Base-by-base conservation (phyloP, 73 alveolate species). In the Paramecium primaurelia region DNA sequence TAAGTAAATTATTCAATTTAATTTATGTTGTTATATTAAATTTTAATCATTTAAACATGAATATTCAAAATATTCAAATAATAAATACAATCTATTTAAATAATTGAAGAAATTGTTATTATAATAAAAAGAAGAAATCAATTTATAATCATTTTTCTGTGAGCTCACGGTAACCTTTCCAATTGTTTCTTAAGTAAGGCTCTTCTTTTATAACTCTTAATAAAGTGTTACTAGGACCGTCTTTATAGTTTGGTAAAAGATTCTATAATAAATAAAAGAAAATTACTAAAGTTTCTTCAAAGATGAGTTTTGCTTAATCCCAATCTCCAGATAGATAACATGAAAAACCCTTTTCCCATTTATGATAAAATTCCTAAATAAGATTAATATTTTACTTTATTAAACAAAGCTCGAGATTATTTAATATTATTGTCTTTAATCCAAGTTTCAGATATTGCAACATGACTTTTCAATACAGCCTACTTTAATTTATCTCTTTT, bases 91-190 rank as follows among this genome's bases (percentile, higher is more conserved):
- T 4, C 2, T 42, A 42, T 42, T 42, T 12, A 42, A 42, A 4
- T 42, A 7, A 49, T 49, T 2, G 14, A 12, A 0, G 2, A 49
- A 16, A 12, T 49, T 49, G 12, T 22, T 54, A 34, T 54, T 54
- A 54, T 3, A 7, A 40, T 28, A 64, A 28, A 64, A 32, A 64
- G 49, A 64, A 64, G 42, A 11, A 25, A 64, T 32, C 28, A 32
- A 28, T 64, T 32, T 64, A 16, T 59, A 45, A 59, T 97, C 96
- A 97, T 87, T 97, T 97, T 86, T 95, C 97, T 49, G 98, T 96
- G 1, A 97, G 93, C 5, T 34, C 94, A 71, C 99, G 88, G 59
- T 32, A 96, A 4, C 99, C 99, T 58, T 93, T 64, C 99, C 99
- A 97, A 71, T 47, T 44, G 10, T 98, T 98, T 58, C 97, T 96